Conservation (phyloP, 192 early-diverging fungal species). For the Coemansia biformis region DNA sequence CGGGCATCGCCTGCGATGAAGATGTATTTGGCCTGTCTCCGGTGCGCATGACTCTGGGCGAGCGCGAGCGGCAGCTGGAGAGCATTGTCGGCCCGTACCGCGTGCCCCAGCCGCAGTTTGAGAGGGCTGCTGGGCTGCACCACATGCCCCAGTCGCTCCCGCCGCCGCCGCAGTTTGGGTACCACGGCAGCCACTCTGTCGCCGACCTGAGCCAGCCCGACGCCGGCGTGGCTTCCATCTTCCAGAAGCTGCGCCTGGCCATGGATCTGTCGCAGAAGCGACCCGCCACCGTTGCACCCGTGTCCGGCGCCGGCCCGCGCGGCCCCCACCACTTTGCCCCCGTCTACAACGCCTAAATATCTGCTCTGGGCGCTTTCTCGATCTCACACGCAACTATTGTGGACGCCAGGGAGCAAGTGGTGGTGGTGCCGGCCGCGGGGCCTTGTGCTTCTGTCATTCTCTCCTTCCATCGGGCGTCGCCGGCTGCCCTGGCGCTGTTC, state of each 20-base stretch:
- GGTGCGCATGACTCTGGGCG: not conserved
- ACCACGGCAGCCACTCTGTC: conserved; percentile 13
- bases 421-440: too few species aligned
- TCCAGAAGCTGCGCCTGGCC: conserved; percentile 42
- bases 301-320: conserved; percentile 2
- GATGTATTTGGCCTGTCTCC: conserved; percentile 23
- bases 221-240: conserved; percentile 24
- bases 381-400: too few species aligned
- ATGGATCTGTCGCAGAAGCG: conserved; percentile 30
- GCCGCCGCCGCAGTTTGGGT: not conserved
- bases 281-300: conserved; percentile 16
- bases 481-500: too few species aligned
- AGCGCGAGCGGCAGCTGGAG: not conserved
- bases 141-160: not conserved
- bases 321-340: conserved; percentile 21
- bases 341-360: conserved; percentile 40
- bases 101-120: conserved; percentile 4
- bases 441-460: too few species aligned
- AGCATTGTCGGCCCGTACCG: too few species aligned
- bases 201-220: conserved; percentile 24
- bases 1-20: conserved; percentile 20
- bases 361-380: too few species aligned
- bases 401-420: too few species aligned
- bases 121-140: not conserved
- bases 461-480: too few species aligned